Base-by-base conservation (phyloP, 305 asterid species). In the Solanum aculeatissimum region DNA sequence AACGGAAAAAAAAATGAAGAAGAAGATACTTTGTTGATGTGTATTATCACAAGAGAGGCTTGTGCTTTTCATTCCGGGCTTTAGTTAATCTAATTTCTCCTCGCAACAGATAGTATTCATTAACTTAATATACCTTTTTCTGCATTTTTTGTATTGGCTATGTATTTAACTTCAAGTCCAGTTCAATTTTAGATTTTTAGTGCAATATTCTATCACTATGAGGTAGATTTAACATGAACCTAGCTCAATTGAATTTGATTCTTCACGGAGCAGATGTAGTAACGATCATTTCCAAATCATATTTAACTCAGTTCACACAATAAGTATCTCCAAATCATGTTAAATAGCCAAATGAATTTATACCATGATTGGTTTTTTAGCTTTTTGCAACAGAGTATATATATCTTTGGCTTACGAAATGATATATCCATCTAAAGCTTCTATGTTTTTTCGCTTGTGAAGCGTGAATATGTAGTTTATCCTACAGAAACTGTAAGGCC, bases 391-490 rank as follows among this genome's bases (percentile, higher is more conserved):
- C 65, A 51, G 2, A 1, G 82, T 77, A 29, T 77, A 77, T 1
- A 11, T 77, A 77, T 51, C 82, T 10, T 18, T 53, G 32, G 3
- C 66, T 29, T 77, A 18, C 19, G 29, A 77, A 70, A 21, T 45
- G 80, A 72, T 72, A 72, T 23, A 43, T 43, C 16, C 25, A 49
- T 86, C 85, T 92, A 70, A 90, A 63, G 65, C 72, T 35, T 83
- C 29, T 18, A 45, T 25, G 23, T 84, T 19, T 81, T 58, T 82
- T 68, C 18, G 82, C 42, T 88, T 63, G 53, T 93, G 92, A 69
- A 96, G 99, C 95, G 97, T 21, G 92, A 96, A 88, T 95, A 95
- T 81, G 94, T 96, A 0, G 99, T 93, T 58, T 93, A 94, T 87
- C 99, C 98, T 0, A 95, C 96, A 12, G 99, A 93, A 90, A 97